phyloP scores from a whole-genome alignment of 257 asterid species.

The Solanum piurae region DNA sequence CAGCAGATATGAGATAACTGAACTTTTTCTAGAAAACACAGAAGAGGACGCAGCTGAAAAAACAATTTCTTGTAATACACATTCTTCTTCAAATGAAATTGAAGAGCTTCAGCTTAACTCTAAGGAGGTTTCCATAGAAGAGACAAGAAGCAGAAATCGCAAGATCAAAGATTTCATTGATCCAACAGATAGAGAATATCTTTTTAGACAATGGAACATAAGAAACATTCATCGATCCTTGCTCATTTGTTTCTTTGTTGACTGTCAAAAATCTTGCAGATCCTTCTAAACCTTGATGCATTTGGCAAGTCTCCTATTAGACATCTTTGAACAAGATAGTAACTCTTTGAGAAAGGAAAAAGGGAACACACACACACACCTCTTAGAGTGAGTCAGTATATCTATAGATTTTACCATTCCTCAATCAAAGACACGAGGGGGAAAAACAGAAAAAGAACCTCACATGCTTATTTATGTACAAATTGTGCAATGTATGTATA shows the following conservation, averaged over 20 bases:
- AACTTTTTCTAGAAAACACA: background rate
- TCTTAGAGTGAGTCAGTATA: background rate
- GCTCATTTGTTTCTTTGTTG: background rate
- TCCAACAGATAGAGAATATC: background rate
- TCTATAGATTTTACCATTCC: background rate
- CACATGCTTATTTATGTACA: background rate
- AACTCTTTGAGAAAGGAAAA: background rate
- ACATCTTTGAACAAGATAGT: background rate
- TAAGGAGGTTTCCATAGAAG: background rate
- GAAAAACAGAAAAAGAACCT: background rate
- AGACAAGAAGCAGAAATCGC: background rate
- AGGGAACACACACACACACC: background rate
- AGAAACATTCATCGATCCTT: background rate
- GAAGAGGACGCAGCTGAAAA: background rate
- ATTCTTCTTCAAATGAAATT: background rate
- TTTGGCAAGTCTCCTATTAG: background rate
- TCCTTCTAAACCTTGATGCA: background rate
- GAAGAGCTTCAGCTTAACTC: background rate
- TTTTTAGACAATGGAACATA: background rate
- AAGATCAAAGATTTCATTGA: background rate
- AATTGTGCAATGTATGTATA: background rate
- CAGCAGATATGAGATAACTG: background rate
- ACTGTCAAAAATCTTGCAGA: background rate
- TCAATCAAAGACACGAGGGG: background rate
- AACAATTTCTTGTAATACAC: background rate